phyloP scores from a whole-genome alignment of 2,329 filamentous ascomycete species.

The Grosmannia serpens region DNA sequence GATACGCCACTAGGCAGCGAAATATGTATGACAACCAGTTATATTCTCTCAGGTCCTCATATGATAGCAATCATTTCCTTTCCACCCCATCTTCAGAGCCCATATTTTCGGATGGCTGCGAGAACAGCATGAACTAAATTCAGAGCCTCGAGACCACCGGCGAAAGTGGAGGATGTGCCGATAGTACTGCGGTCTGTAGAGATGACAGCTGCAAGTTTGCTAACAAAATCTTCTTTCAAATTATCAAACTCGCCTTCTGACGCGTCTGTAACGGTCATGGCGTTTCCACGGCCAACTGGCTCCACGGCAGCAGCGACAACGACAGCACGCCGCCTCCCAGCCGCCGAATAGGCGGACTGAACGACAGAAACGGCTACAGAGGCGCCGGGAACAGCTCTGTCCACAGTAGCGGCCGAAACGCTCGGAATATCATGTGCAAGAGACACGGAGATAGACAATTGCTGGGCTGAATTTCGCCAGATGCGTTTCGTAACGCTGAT shows the following conservation, averaged over 20 bases:
- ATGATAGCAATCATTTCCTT: not conserved
- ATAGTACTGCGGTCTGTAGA: not conserved
- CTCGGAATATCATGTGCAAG: not conserved
- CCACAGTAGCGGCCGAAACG: not conserved
- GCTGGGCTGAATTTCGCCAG: not conserved
- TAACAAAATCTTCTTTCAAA: not conserved
- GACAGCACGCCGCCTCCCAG: not conserved
- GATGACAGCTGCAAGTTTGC: not conserved
- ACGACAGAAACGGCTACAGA: not conserved
- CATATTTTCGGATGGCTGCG: not conserved
- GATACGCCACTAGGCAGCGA: no score
- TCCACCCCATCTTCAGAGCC: not conserved
- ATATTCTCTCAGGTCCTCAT: not conserved
- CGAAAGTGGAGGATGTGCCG: not conserved
- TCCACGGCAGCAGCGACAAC: not conserved
- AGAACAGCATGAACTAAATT: not conserved
- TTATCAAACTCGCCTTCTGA: not conserved
- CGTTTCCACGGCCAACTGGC: not conserved
- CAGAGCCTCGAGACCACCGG: not conserved
- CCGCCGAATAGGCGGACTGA: not conserved
- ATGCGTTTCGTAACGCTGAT: not conserved
- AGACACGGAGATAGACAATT: not conserved
- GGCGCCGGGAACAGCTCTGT: not conserved
- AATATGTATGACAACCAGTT: no score
- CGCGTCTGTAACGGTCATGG: not conserved